Base-by-base conservation (phyloP, 177 flowering plant genomes). In the Vitis hybrid region DNA sequence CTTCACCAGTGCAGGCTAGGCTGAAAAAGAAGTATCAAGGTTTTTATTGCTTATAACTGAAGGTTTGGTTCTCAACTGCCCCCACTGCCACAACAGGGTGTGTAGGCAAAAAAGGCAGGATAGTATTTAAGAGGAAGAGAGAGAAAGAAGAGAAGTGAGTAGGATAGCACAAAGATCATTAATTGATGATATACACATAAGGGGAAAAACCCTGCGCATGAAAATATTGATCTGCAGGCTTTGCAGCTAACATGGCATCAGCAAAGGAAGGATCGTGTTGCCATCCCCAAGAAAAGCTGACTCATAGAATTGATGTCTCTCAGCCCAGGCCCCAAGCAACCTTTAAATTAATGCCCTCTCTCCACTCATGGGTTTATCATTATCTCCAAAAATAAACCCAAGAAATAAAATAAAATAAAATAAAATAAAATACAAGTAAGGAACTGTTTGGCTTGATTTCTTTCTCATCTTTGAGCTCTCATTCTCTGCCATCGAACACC, bases 231-330 rank as follows among this genome's bases (percentile, higher is more conserved):
- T 39, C 12, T 49, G 31, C 66, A 63, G 66, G 66, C 31, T 53
- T 63, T 63, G 20, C 66, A 29, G 68, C 13, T 26, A 57, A 54
- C 48, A 39, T 55, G 49, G 39, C 49, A 67, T 34, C 69, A 67
- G 69, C 49, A 55, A 48, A 45, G 31, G 51, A 49, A 48, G 20
- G 50, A 19, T 57, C 19, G 34, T 45, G 19, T 52, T 66, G 56
- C 12, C 50, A 16, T 53, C n/a, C 16, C 59, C 68, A 53, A 66
- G 68, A 66, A 66, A 52, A 66, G 59, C 59, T 66, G 68, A 20
- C 15, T 58, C 29, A 66, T 66, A n/a, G 14, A 66, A 53, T 66
- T 12, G 14, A 49, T 22, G 48, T 65, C 50, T 31, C 22, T 19
- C 53, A 56, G 39, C 12, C 26, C 29, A 12, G 14, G n/a, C 59